phyloP scores from a whole-genome alignment of 768 basidiomycete species.

The Lactifluus subvellereus region DNA sequence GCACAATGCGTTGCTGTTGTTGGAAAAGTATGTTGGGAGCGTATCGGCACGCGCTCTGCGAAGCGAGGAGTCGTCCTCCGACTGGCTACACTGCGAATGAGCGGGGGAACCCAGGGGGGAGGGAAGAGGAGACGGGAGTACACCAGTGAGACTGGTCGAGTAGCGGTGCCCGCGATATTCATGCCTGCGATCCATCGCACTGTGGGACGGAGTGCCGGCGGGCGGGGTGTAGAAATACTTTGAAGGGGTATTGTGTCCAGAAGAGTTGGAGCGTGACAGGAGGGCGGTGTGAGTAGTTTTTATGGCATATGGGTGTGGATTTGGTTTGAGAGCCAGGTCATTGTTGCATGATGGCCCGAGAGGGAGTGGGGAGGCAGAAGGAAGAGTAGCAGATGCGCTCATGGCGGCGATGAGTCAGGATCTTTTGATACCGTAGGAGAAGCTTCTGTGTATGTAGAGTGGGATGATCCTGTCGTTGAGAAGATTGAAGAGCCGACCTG shows the following conservation, averaged over 20 bases:
- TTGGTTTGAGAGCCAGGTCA: slow-evolving; percentile 38
- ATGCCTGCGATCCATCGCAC: slow-evolving; percentile 28
- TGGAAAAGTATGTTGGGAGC: slow-evolving; percentile 30
- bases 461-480: neutral
- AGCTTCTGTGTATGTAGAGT: neutral
- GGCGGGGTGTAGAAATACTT: slow-evolving; percentile 47
- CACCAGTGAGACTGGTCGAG: slow-evolving; percentile 37
- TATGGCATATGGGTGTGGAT: slow-evolving; percentile 77
- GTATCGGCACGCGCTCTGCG: slow-evolving; percentile 38
- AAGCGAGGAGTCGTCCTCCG: slow-evolving; percentile 17
- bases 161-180: slow-evolving; percentile 39
- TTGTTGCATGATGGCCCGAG: slow-evolving; percentile 21
- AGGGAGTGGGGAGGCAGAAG: neutral
- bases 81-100: slow-evolving; percentile 10
- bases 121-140: slow-evolving; percentile 46
- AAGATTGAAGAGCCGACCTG: neutral
- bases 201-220: slow-evolving; percentile 13
- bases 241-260: slow-evolving; percentile 36
- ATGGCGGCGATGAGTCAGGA: neutral
- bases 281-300: slow-evolving; percentile 72
- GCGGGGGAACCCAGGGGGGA: slow-evolving; percentile 26
- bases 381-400: neutral
- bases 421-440: neutral
- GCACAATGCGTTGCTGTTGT: no score
- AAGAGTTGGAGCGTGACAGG: slow-evolving; percentile 59